Evolutionary conservation across 805 yeast species (phyloP).

Genomic region (Metschnikowia borealis): DNA sequence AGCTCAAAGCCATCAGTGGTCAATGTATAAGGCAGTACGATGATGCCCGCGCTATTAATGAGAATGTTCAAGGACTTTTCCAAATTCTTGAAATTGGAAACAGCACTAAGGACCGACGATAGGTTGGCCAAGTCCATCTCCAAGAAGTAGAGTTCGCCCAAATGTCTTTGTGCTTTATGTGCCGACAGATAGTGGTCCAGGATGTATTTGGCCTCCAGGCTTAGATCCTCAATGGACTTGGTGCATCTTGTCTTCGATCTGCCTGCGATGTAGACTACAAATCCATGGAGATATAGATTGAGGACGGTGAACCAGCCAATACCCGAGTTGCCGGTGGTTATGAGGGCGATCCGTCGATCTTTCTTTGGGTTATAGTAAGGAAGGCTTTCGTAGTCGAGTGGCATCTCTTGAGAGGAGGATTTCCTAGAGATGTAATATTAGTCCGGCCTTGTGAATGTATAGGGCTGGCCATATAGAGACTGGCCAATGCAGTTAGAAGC

Average conservation of each 20-base stretch:
- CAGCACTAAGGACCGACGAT: constrained; percentile 40
- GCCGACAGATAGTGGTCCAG: constrained; percentile 23
- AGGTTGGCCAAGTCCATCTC: constrained; percentile 51
- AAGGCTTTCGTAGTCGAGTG: constrained; percentile 23
- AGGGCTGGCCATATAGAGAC: background rate
- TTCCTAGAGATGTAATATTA: background rate
- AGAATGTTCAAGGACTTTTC: constrained; percentile 58
- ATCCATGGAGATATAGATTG: constrained; percentile 77
- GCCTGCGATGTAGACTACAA: constrained; percentile 69
- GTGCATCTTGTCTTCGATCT: constrained; percentile 54
- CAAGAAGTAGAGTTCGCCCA: constrained; percentile 52
- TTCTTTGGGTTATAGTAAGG: constrained; percentile 59
- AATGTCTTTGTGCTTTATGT: constrained; percentile 19
- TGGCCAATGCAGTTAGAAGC: background rate
- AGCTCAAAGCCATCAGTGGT: constrained; percentile 74
- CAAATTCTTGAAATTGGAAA: constrained; percentile 37
- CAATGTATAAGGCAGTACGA: constrained; percentile 64
- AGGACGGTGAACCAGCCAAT: constrained; percentile 74
- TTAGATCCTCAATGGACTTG: constrained; percentile 53
- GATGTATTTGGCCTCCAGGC: constrained; percentile 45
- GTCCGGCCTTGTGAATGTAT: background rate
- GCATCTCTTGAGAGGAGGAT: constrained; percentile 4
- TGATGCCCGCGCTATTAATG: constrained; percentile 75
- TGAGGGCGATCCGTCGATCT: constrained; percentile 61
- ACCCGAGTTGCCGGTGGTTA: constrained; percentile 82